Base-by-base conservation (phyloP, 148 eudicot species). In the Linanthus parryae region DNA sequence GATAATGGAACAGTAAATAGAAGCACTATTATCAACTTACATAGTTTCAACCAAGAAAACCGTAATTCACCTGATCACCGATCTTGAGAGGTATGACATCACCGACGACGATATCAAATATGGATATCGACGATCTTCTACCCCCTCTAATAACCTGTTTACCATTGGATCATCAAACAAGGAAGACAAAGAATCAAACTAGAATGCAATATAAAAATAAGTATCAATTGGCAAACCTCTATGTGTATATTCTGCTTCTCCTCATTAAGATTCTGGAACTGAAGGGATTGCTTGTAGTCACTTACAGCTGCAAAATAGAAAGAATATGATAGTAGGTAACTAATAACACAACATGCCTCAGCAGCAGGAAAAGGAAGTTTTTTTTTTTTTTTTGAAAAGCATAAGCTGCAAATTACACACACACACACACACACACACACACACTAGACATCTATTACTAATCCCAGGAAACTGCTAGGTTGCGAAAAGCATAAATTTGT, bases 201-300 rank as follows among this genome's bases (percentile, higher is more conserved):
- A 12, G 53, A 8, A 21, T 50, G 24, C 18, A n/a, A 10, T 10
- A 5, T 0, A 18, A 37, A 1, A 22, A 12, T 43, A 10, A 15
- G 30, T 35, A 51, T 19, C 30, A 12, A 68, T 42, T 29, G 27
- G 47, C 74, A 48, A 52, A 87, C 97, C 98, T 91, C 98, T 71
- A 91, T 36, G 45, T 87, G 99, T 74, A 87, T 92, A 66, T 92
- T 87, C 40, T 88, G 81, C 73, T 92, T 92, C 78, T 87, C 94
- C 45, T 87, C 88, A 50, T 87, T 84, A 39, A 86, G 53, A 61
- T 57, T 75, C 70, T 92, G 96, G 63, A 92, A 88, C 67, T 84
- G 99, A 44, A 87, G 94, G 27, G 98, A 87, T 58, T 92, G 94
- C 56, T 67, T 81, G 64, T 92, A 92, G 61, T 92, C 99, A 73